Evolutionary conservation across 2,329 filamentous ascomycete genomes (phyloP).

Genomic region (Thielaviopsis populi): DNA sequence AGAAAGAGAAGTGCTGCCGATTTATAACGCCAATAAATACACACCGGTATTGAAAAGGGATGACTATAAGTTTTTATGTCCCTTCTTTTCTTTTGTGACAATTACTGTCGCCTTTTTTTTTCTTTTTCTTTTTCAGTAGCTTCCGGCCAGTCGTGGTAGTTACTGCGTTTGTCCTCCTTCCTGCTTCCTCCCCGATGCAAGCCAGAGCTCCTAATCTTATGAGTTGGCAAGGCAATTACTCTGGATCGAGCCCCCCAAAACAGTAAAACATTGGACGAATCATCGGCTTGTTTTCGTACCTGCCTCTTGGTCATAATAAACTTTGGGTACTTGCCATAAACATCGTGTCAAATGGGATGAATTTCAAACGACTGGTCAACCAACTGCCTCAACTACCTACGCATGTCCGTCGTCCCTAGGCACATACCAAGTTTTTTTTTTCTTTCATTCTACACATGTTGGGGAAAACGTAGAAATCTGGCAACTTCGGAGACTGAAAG

Average conservation of each 20-base stretch:
- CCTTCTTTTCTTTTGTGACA: not conserved
- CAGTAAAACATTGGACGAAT: not conserved
- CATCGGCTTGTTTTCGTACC: not conserved
- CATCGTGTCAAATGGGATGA: too few species aligned
- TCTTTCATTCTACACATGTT: too few species aligned
- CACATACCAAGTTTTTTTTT: too few species aligned
- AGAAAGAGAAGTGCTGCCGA: not conserved
- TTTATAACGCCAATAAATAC: not conserved
- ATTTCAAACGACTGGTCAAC: too few species aligned
- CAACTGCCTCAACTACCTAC: too few species aligned
- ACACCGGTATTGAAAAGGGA: not conserved
- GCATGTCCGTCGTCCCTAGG: too few species aligned
- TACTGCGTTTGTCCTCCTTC: not conserved
- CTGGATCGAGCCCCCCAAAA: not conserved
- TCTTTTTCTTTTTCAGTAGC: not conserved
- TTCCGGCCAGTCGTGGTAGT: not conserved
- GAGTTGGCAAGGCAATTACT: not conserved
- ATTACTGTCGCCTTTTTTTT: not conserved
- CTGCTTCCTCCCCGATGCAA: not conserved
- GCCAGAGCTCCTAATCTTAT: not conserved
- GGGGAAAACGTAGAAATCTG: not conserved
- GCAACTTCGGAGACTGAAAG: not conserved
- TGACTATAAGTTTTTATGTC: not conserved
- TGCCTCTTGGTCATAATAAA: not conserved
- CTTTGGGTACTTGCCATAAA: too few species aligned